phyloP scores from a whole-genome alignment of 768 basidiomycete genomes.

The Strobilomyces dryophilus region DNA sequence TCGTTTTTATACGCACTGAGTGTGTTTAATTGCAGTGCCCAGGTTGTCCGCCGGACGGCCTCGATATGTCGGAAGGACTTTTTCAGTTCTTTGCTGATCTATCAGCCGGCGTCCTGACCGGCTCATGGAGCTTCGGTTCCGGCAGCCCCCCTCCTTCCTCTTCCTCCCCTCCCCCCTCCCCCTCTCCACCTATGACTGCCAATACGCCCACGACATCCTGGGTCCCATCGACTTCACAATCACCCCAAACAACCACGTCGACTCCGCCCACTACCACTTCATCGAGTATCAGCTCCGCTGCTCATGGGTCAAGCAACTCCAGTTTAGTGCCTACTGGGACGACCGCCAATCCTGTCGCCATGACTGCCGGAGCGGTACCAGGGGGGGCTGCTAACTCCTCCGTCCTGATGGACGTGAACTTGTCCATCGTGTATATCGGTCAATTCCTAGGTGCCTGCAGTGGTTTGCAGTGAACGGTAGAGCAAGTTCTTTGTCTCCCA shows the following conservation, averaged over 20 bases:
- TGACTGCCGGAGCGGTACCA: conserved; percentile 11
- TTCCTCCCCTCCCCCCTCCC: conserved; percentile 5
- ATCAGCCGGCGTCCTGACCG: conserved; percentile 51
- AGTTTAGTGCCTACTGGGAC: conserved; percentile 21
- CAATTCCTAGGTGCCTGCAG: conserved; percentile 14
- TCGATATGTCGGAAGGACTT: conserved; percentile 66
- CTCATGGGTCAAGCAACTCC: conserved; percentile 15
- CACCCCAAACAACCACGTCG: conserved; percentile 22
- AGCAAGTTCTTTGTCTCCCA: conserved; percentile 7
- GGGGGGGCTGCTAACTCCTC: conserved; percentile 3
- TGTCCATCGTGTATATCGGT: conserved; percentile 18
- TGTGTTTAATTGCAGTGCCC: conserved; percentile 45
- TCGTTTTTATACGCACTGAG: not conserved
- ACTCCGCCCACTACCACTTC: conserved; percentile 11
- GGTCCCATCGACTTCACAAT: conserved; percentile 19
- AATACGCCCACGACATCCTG: conserved; percentile 19
- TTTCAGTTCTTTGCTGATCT: conserved; percentile 55
- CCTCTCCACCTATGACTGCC: conserved; percentile 12
- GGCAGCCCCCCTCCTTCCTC: conserved; percentile 22
- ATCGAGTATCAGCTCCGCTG: conserved; percentile 7
- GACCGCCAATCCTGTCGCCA: conserved; percentile 11
- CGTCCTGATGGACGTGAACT: conserved; percentile 13
- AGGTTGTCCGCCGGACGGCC: conserved; percentile 57
- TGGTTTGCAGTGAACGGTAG: conserved; percentile 2
- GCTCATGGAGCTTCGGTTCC: conserved; percentile 49